phyloP scores from a whole-genome alignment of 106 monocot species.

The Agapanthus africanus region DNA sequence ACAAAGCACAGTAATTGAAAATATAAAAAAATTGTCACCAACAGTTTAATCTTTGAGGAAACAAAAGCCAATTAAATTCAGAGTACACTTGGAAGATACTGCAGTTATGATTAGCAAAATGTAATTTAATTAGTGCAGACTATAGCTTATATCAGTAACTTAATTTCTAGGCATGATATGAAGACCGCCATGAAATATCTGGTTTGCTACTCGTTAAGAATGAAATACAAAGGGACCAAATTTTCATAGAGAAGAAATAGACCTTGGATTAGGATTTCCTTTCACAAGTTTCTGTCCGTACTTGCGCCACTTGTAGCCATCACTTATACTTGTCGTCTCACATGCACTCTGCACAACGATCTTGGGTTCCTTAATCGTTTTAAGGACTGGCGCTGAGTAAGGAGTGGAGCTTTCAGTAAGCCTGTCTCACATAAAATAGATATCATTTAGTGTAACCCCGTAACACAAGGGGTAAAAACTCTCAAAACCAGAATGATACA shows the following conservation, averaged over 20 bases:
- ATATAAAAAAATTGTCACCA: neutral
- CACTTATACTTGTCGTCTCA: slow-evolving; percentile 36
- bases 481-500: neutral
- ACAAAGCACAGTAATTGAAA: neutral
- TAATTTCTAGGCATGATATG: neutral
- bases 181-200: neutral
- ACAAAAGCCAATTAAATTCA: neutral
- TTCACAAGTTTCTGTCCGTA: slow-evolving; percentile 97
- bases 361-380: slow-evolving; percentile 63
- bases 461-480: neutral
- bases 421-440: slow-evolving; percentile 24
- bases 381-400: slow-evolving; percentile 31
- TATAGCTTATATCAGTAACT: neutral
- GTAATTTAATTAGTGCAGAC: neutral
- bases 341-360: slow-evolving; percentile 50
- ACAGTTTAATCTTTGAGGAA: neutral
- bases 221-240: neutral
- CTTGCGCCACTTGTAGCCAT: slow-evolving; percentile 97
- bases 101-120: neutral
- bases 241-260: slow-evolving; percentile 2
- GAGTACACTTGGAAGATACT: neutral
- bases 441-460: neutral
- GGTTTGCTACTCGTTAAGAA: neutral
- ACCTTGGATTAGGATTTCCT: slow-evolving; percentile 96
- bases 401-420: slow-evolving; percentile 26